Percentiles rank a stretch among this genome's conserved stretches.
Evolutionary conservation across 2,329 filamentous ascomycete species (phyloP).

Genomic region (Fulvia fulva): DNA sequence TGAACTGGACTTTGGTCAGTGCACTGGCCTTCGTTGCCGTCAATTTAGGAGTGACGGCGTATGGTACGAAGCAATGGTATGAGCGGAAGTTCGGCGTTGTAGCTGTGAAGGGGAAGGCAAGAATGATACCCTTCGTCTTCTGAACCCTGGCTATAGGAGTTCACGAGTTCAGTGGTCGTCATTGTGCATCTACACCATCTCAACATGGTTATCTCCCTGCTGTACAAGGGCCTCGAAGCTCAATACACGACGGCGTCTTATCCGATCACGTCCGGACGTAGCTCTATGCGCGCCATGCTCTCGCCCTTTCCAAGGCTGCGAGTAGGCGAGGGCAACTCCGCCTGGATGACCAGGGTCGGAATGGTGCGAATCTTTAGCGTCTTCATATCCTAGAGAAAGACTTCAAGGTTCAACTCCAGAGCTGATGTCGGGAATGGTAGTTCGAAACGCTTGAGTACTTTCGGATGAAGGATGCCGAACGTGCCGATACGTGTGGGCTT

Average conservation of each 20-base stretch:
- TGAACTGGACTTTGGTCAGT: constrained; percentile 71
- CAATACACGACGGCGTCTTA: no score
- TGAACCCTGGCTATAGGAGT: no score
- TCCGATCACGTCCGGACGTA: no score
- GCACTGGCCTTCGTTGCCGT: constrained; percentile 68
- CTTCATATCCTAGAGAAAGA: constrained; percentile 63
- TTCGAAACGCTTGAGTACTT: constrained; percentile 89
- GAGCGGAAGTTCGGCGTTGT: constrained; percentile 66
- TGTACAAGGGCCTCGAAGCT: no score
- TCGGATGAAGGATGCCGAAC: constrained; percentile 91
- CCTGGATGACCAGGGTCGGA: not conserved
- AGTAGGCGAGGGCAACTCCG: not conserved
- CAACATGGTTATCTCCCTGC: no score
- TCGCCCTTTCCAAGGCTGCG: not conserved
- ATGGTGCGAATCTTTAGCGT: not conserved
- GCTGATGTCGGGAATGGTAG: constrained; percentile 90
- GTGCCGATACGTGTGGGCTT: constrained; percentile 76
- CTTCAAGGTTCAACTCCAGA: constrained; percentile 89
- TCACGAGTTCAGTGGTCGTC: no score
- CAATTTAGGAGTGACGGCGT: constrained; percentile 79
- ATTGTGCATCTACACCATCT: no score
- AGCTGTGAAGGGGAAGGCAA: constrained; percentile 61
- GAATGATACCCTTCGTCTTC: constrained; percentile 66
- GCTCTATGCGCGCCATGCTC: not conserved
- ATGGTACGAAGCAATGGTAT: constrained; percentile 77